Conservation (phyloP, 2,329 filamentous ascomycete species). For the Fusarium scirpi region DNA sequence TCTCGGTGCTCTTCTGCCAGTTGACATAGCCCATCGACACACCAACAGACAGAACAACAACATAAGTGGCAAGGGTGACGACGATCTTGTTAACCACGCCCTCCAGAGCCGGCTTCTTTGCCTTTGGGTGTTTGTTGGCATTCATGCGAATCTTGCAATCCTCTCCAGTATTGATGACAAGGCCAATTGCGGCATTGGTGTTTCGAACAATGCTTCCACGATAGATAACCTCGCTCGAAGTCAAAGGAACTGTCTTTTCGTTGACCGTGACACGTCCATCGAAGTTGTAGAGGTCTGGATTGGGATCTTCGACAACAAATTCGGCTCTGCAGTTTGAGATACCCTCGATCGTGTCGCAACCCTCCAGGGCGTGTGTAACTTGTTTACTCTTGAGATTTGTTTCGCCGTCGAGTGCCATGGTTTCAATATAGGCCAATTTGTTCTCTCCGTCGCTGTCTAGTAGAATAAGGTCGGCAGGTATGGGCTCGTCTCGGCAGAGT, state of each 20-base stretch:
- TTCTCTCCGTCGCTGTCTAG: conserved; percentile 83
- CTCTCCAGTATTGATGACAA: conserved; percentile 90
- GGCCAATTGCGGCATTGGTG: conserved; percentile 76
- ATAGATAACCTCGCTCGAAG: conserved; percentile 85
- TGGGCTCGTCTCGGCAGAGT: conserved; percentile 75
- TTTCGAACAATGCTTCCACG: conserved; percentile 88
- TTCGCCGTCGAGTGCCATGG: conserved; percentile 86
- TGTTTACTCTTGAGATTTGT: conserved; percentile 85
- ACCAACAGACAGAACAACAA: conserved; percentile 81
- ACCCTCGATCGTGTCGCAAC: conserved; percentile 65
- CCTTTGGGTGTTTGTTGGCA: conserved; percentile 86
- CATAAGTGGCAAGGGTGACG: conserved; percentile 81
- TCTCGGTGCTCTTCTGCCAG: conserved; percentile 77
- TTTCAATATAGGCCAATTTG: conserved; percentile 84
- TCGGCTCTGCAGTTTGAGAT: conserved; percentile 69
- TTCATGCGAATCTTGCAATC: conserved; percentile 96
- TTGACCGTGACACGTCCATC: conserved; percentile 74
- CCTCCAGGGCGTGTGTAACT: conserved; percentile 69
- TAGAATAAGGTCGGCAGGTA: conserved; percentile 86
- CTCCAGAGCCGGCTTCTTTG: conserved; percentile 85
- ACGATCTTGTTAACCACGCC: conserved; percentile 83
- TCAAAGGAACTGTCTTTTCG: conserved; percentile 74
- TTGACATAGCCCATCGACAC: conserved; percentile 85
- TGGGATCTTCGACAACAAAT: conserved; percentile 81
- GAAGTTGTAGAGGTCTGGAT: conserved; percentile 81